Percentiles rank a stretch among this genome's conserved stretches.
Conservation (phyloP, 2,329 filamentous ascomycete species). For the Stemphylium lycopersici region DNA sequence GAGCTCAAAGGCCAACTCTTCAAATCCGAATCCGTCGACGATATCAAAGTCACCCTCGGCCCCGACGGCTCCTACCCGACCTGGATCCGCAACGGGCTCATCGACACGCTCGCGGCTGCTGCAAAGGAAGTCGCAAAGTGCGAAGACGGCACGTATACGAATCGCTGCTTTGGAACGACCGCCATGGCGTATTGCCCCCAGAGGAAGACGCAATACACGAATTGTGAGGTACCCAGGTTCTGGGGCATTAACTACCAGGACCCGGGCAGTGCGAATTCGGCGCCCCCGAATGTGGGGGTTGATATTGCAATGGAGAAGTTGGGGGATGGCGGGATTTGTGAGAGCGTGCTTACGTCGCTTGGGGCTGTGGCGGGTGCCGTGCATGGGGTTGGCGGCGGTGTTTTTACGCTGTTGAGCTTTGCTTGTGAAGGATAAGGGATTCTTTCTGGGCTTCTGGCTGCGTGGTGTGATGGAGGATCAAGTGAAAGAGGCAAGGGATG, state of each 20-base stretch:
- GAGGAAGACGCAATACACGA: background rate
- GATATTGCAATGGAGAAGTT: constrained; percentile 2
- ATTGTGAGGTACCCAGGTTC: constrained; percentile 4
- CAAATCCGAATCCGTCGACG: background rate
- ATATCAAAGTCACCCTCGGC: constrained; percentile 17
- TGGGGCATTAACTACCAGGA: constrained; percentile 19
- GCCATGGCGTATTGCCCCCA: constrained; percentile 3
- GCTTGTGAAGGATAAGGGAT: constrained; percentile 2
- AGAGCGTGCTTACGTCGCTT: constrained; percentile 5
- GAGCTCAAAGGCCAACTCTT: constrained; percentile 2
- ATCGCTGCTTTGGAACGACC: background rate
- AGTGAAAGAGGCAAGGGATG: too few relatives aligned
- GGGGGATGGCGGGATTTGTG: constrained; percentile 1
- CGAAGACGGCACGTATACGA: constrained; percentile 2
- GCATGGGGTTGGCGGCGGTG: constrained; percentile 12
- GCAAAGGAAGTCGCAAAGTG: constrained; percentile 17
- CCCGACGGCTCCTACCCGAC: constrained; percentile 18
- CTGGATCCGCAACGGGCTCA: constrained; percentile 22
- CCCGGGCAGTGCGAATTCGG: constrained; percentile 14
- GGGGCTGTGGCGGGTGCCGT: constrained; percentile 15
- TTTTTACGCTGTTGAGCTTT: constrained; percentile 17
- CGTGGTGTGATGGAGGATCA: background rate
- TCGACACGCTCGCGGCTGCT: constrained; percentile 16
- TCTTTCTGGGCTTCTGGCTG: background rate
- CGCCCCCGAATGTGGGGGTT: constrained; percentile 7